Evolutionary conservation across 2,329 filamentous ascomycete genomes (phyloP).

Genomic region (Venturiaceae sp.): DNA sequence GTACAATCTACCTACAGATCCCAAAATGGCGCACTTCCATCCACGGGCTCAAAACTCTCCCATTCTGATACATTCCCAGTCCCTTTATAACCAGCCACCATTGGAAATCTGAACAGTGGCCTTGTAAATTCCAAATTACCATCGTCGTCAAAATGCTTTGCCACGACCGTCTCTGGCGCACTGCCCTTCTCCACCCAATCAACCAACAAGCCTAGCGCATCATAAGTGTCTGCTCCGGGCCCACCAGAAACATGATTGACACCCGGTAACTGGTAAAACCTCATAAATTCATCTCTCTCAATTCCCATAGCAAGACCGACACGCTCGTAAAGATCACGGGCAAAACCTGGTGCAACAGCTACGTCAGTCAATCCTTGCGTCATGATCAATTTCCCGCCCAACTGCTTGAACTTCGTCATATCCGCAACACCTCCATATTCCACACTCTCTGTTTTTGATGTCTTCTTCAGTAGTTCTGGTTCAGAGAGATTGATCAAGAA

Average conservation of each 20-base stretch:
- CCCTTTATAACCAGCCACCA: neutral
- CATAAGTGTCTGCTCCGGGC: neutral
- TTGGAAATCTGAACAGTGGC: neutral
- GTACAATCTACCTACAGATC: too few relatives aligned
- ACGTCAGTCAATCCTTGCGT: neutral
- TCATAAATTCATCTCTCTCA: neutral
- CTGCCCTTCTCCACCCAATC: constrained; percentile 8
- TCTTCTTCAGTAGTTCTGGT: neutral
- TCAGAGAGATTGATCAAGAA: neutral
- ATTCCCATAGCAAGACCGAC: neutral
- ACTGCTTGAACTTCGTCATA: neutral
- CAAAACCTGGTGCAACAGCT: neutral
- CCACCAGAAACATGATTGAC: neutral
- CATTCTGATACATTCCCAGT: neutral
- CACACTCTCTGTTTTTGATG: neutral
- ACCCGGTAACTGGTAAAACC: neutral
- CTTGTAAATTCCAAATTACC: neutral
- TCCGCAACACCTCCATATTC: neutral
- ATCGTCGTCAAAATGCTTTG: neutral
- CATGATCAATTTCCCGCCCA: neutral
- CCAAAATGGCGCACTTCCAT: neutral
- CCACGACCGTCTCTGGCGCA: neutral
- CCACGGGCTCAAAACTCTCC: neutral
- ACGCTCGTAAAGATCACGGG: neutral
- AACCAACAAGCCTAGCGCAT: neutral